These are phyloP conservation scores for Smallanthus sonchifolius DNA, from an alignment of 129 eudicot genomes.

Conservation along the genomic window DNA sequence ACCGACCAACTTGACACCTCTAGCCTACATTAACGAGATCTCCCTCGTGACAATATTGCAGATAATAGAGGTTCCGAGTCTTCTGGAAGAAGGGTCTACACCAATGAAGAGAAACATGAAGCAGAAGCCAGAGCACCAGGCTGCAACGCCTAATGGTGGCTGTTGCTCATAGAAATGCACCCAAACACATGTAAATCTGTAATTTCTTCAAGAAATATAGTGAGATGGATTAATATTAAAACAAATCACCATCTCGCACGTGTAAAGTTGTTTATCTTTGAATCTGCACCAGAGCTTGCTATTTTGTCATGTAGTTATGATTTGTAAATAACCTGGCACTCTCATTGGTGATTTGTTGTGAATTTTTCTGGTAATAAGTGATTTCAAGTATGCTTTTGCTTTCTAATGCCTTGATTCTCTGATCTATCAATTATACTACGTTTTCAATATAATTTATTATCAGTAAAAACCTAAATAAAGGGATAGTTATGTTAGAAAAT, in stretches of 20 bases:
- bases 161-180: conserved; percentile 54
- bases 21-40: background rate
- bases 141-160: conserved; percentile 30
- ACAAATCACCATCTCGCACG: conserved; percentile 4
- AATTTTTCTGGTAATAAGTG: background rate
- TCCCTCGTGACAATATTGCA: conserved; percentile 15
- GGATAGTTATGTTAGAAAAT: too few species aligned
- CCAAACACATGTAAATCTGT: conserved; percentile 32
- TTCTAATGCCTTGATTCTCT: too few species aligned
- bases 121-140: conserved; percentile 63
- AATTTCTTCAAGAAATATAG: background rate
- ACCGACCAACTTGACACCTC: background rate
- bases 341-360: conserved; percentile 12
- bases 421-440: too few species aligned
- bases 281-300: background rate
- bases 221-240: background rate
- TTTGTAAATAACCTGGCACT: conserved; percentile 15
- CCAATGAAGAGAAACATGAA: conserved; percentile 69
- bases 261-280: conserved; percentile 40
- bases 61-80: conserved; percentile 96
- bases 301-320: background rate
- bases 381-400: background rate
- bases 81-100: conserved; percentile 83
- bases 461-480: too few species aligned
- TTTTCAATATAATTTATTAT: too few species aligned